Conservation (phyloP, 306 rosid species). For the Aeschynomene evenia region DNA sequence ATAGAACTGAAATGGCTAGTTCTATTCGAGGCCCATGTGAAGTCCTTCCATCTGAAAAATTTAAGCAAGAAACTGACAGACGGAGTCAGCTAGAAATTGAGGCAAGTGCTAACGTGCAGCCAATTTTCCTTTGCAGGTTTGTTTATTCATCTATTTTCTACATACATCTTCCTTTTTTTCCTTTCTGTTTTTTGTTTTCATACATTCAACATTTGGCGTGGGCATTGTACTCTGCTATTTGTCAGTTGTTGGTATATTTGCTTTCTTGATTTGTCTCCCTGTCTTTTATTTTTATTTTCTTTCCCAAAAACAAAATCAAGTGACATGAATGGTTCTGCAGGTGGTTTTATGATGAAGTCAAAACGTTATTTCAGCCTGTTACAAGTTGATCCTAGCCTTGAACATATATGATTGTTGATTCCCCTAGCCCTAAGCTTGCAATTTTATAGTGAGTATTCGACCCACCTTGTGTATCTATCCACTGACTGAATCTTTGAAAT, state of each 20-base stretch:
- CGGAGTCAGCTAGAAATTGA: conserved; percentile 46
- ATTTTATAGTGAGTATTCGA: conserved; percentile 37
- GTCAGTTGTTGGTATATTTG: not conserved
- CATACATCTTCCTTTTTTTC: not conserved
- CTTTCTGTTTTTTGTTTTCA: not conserved
- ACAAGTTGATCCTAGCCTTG: conserved; percentile 42
- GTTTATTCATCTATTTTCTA: conserved; percentile 21
- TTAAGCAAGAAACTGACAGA: conserved; percentile 67
- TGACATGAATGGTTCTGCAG: conserved; percentile 44
- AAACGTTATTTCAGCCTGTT: conserved; percentile 66
- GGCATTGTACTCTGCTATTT: not conserved
- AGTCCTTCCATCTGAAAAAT: conserved; percentile 73
- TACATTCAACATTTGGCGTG: not conserved
- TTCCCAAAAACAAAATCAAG: not conserved
- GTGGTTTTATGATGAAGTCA: conserved; percentile 73
- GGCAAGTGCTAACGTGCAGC: conserved; percentile 44
- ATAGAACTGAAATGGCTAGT: conserved; percentile 63
- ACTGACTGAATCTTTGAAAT: conserved; percentile 12
- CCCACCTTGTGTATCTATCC: conserved; percentile 14
- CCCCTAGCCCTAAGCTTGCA: conserved; percentile 26
- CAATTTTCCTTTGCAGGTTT: conserved; percentile 87
- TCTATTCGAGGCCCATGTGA: conserved; percentile 74
- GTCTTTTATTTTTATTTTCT: not conserved
- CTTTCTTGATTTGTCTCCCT: not conserved
- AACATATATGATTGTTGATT: conserved; percentile 11